Base-by-base conservation (phyloP, 306 rosid species). In the Quercus bicolor region DNA sequence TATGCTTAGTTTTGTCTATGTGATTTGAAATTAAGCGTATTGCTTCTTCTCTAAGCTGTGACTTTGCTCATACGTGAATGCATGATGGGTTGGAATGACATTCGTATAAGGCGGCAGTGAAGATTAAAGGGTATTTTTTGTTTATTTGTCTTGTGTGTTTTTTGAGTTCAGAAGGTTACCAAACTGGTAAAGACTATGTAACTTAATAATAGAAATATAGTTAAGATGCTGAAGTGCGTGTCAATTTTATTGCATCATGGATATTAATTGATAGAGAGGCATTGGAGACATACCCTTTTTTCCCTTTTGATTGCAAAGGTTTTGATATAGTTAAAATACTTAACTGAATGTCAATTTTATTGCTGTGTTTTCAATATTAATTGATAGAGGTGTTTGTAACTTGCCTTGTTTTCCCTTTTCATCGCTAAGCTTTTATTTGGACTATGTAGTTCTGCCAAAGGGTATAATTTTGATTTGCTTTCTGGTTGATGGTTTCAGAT, bases 401-500 rank as follows among this genome's bases (percentile, higher is more conserved):
- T 18, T n/a, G 10, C 72, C 43, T 29, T 16, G 6, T 29, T 55
- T 28, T 12, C 34, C 33, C 54, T 60, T 45, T 0, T 70, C 60
- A 14, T 55, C 20, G 12, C 29, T 1, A 69, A 51, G 19, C 6
- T 56, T 26, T 37, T 37, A 37, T 37, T 26, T 26, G 3, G 7
- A 34, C 4, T 12, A 26, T 28, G 12, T 4, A 4, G 1, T 14
- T 48, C 26, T 29, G 5, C 26, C 5, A 10, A 6, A 33, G 45
- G 20, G 40, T 56, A 31, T 75, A 6, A 13, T 31, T 31, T 54
- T 72, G 26, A 55, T 48, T 40, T 65, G 14, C 14, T 29, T 37
- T 23, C 62, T 31, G 81, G 19, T 88, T 73, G 75, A 20, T 76
- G 60, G 3, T 75, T 64, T 79, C 82, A 96, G 98, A 96, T 96